These are phyloP conservation scores for Alisma plantagoaquatica DNA, from an alignment of 106 monocot species.

Conservation along the genomic window DNA sequence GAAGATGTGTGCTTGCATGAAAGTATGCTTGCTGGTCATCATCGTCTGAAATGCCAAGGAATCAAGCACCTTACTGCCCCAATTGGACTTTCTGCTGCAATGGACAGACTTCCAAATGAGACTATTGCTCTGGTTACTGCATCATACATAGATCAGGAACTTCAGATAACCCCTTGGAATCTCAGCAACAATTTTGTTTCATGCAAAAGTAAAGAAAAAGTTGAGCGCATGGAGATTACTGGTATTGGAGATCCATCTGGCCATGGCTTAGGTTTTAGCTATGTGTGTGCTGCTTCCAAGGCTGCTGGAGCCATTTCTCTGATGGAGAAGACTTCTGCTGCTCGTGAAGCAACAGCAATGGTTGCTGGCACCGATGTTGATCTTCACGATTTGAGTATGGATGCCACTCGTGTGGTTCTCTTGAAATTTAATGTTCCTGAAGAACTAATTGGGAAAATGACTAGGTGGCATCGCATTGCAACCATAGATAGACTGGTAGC, in stretches of 20 bases:
- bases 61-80: constrained; percentile 74
- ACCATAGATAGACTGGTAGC: constrained; percentile 81
- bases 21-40: constrained; percentile 93
- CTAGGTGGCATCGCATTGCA: constrained; percentile 96
- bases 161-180: constrained; percentile 93
- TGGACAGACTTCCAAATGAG: constrained; percentile 91
- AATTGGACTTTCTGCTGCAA: constrained; percentile 71
- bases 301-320: constrained; percentile 42
- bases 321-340: constrained; percentile 72
- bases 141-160: constrained; percentile 91
- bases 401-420: constrained; percentile 97
- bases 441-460: constrained; percentile 82
- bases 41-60: constrained; percentile 77
- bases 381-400: constrained; percentile 96
- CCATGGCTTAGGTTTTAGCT: constrained; percentile 95
- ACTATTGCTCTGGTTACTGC: constrained; percentile 86
- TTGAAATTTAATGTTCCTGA: constrained; percentile 75
- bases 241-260: constrained; percentile 99
- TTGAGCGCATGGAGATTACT: constrained; percentile 90
- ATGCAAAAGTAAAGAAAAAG: constrained; percentile 69
- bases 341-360: constrained; percentile 54
- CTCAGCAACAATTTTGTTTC: constrained; percentile 91
- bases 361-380: constrained; percentile 99
- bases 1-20: constrained; percentile 93
- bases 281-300: constrained; percentile 81